A percentile compares a stretch with the other conserved stretches of the same genome.
Conservation (phyloP, 1,139 yeast genomes). For the Yamadazyma aaseri region DNA sequence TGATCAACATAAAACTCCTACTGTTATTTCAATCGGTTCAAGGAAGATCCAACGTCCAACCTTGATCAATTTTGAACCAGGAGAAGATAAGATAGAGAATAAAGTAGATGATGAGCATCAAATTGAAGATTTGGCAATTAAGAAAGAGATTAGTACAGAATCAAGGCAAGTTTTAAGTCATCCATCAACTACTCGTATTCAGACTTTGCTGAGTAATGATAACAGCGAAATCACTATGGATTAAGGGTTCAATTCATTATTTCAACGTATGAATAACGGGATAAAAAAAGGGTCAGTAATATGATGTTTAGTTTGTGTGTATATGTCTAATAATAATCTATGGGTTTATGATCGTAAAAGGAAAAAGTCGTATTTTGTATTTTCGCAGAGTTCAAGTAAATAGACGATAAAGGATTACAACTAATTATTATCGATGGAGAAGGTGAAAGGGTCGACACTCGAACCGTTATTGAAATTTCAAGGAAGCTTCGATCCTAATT, state of each 20-base stretch:
- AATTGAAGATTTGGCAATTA: background rate
- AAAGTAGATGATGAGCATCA: conserved; percentile 5
- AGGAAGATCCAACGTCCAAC: conserved; percentile 17
- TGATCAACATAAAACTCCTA: conserved; percentile 14
- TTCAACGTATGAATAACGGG: no score
- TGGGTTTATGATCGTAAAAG: no score
- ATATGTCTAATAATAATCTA: no score
- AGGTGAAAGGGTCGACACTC: conserved; percentile 23
- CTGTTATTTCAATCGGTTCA: conserved; percentile 20
- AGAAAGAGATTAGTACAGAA: background rate
- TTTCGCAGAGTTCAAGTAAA: background rate
- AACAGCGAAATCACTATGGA: no score
- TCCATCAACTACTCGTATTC: conserved; percentile 21
- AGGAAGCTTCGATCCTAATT: conserved; percentile 19
- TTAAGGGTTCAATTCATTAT: no score
- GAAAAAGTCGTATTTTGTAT: background rate
- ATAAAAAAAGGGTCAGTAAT: no score
- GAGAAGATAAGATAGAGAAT: conserved; percentile 14
- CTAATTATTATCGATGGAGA: conserved; percentile 22
- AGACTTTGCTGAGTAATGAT: conserved; percentile 15
- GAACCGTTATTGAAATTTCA: conserved; percentile 32
- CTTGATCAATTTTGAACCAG: conserved; percentile 9
- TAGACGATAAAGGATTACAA: background rate
- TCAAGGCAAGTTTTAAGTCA: conserved; percentile 6
- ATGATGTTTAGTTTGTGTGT: no score